These are phyloP conservation scores for Sporisorium iseilematis-ciliati DNA, from an alignment of 1,284 basidiomycete species.

Conservation along the genomic window DNA sequence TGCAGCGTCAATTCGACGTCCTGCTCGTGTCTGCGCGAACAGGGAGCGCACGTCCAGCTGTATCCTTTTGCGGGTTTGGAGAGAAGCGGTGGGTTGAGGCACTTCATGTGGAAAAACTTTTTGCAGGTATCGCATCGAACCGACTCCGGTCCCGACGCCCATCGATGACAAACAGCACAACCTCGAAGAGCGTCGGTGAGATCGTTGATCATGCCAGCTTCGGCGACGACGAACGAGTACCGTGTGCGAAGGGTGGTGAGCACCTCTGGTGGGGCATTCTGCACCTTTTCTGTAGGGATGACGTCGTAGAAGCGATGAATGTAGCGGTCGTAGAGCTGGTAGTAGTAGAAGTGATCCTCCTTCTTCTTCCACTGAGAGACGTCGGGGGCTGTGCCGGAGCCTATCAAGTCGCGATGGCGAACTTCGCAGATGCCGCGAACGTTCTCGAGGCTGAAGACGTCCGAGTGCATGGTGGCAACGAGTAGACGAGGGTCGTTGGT, in stretches of 20 bases:
- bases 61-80: constrained; percentile 96
- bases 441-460: constrained; percentile 90
- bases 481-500: constrained; percentile 89
- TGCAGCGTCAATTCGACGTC: constrained; percentile 76
- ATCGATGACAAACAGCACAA: constrained; percentile 86
- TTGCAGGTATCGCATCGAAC: constrained; percentile 95
- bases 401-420: constrained; percentile 91
- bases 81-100: constrained; percentile 91
- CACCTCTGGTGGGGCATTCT: constrained; percentile 75
- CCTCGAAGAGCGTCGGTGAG: constrained; percentile 86
- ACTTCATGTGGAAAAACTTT: constrained; percentile 93
- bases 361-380: constrained; percentile 93
- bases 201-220: constrained; percentile 90
- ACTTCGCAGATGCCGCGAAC: constrained; percentile 91
- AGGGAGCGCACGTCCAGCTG: constrained; percentile 96
- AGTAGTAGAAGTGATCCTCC: constrained; percentile 94
- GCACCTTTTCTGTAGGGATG: constrained; percentile 84
- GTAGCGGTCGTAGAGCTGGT: constrained; percentile 93
- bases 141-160: constrained; percentile 80
- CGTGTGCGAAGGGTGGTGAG: constrained; percentile 75
- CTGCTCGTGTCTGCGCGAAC: constrained; percentile 87
- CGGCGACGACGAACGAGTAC: constrained; percentile 94
- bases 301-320: constrained; percentile 98
- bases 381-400: constrained; percentile 74
- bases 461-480: constrained; percentile 93